Evolutionary conservation across 345 rosid species (phyloP), one percentile per base, ranked within the genome.

Genomic region (Ceriops decandra): DNA sequence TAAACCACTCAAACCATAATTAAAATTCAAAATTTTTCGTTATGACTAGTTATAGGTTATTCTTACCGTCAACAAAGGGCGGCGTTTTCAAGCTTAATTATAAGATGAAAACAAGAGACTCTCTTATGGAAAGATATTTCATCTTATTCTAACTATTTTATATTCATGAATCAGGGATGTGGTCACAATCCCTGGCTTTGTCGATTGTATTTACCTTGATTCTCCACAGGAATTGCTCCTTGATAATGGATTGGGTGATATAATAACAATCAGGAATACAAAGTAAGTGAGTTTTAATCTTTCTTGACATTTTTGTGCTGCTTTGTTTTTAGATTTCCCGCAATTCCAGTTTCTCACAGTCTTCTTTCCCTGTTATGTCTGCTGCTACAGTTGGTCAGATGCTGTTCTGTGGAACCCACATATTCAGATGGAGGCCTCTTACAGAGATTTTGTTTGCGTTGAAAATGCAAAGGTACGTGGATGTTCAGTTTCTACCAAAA

Each of bases 321-420:
- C 16, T 56, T 49, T 68, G 17, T 26, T 54, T 54, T 61, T 20
- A 24, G 6, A 67, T 36, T 66, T 69, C 64, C 36, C 15, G 52
- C 16, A 21, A 4, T 5, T 16, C 46, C 32, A 60, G 16, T 53
- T 17, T 20, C 22, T 42, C 21, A 57, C 5, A 76, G 69, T 75
- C 53, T 71, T 62, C 30, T 59, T 32, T 59, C 57, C 11, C 26
- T 54, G 28, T 30, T 57, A 33, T 1, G 20, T 68, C 33, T 72
- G 52, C 74, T 59, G 30, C 49, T 76, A 72, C 80, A 91, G 97
- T 77, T 93, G 98, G 98, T 87, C 96, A 3, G 98, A 91, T 81
- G 87, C 88, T 21, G 98, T 93, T 73, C 62, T 93, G 62, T 91
- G 98, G 97, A 91, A 91, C 71, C 97, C 98, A 9, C 91, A 91